phyloP scores from a whole-genome alignment of 148 eudicot species.

The Nyssa sinensis region DNA sequence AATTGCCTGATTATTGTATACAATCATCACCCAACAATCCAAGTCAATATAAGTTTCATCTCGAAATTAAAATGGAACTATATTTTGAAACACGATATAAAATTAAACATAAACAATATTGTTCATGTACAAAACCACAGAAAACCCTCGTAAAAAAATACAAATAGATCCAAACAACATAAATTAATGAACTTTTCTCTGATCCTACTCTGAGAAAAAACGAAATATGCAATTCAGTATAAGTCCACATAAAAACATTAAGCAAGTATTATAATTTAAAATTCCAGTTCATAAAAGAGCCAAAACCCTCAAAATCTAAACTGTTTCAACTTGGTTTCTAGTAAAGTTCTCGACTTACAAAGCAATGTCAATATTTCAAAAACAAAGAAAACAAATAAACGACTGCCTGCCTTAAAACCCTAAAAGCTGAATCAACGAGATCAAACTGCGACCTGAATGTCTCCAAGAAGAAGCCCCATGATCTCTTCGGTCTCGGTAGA shows the following conservation, averaged over 20 bases:
- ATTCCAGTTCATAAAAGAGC: neutral
- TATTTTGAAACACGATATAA: neutral
- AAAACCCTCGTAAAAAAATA: too few species aligned
- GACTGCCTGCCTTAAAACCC: neutral
- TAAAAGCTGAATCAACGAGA: neutral
- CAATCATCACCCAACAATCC: neutral
- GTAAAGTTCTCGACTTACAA: neutral
- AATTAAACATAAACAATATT: neutral
- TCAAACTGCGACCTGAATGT: slow-evolving; percentile 57
- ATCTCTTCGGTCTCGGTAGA: slow-evolving; percentile 98
- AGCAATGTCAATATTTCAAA: neutral
- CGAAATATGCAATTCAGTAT: neutral
- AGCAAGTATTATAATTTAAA: neutral
- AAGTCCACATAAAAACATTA: neutral
- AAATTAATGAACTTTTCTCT: neutral
- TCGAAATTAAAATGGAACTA: neutral
- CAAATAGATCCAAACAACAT: neutral
- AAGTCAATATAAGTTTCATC: neutral
- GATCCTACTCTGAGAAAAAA: neutral
- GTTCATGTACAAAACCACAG: too few species aligned
- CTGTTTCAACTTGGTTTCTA: neutral
- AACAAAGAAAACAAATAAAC: neutral
- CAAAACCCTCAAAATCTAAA: neutral
- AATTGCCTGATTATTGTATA: too few species aligned
- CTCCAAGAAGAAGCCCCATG: slow-evolving; percentile 99